phyloP scores from a whole-genome alignment of 78 protist genomes.

The Tieghemostelium lacteum region DNA sequence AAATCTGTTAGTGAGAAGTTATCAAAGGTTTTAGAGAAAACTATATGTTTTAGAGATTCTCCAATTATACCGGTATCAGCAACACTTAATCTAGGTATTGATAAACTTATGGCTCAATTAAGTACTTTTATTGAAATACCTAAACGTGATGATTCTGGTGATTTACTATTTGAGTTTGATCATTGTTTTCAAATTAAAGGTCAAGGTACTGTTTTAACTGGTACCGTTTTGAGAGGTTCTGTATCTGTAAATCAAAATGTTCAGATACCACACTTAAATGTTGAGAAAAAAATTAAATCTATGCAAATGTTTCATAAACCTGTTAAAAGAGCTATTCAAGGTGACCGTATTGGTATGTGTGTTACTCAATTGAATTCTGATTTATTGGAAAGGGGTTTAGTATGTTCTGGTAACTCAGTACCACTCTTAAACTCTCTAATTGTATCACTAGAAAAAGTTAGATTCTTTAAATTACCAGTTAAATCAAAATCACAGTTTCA shows the following conservation, averaged over 20 bases:
- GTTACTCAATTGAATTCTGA: constrained; percentile 92
- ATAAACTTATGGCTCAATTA: constrained; percentile 10
- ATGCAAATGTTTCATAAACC: constrained; percentile 96
- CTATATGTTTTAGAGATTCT: constrained; percentile 42
- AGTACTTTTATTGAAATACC: constrained; percentile 3
- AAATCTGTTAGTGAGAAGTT: constrained; percentile 27
- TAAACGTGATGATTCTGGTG: constrained; percentile 20
- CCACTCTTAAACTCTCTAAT: constrained; percentile 27
- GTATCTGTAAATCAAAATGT: constrained; percentile 79
- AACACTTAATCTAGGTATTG: constrained; percentile 30
- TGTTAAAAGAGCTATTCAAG: constrained; percentile 79
- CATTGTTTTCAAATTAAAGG: constrained; percentile 98
- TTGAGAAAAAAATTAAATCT: constrained; percentile 90
- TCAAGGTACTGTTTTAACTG: constrained; percentile 97
- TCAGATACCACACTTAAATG: constrained; percentile 80
- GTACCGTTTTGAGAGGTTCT: constrained; percentile 92
- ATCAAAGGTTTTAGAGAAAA: constrained; percentile 56
- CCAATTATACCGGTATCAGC: constrained; percentile 35
- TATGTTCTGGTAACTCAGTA: constrained; percentile 67
- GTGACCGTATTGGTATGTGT: constrained; percentile 94
- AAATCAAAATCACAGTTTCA: constrained; percentile 87
- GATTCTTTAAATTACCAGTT: constrained; percentile 77
- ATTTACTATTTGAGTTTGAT: constrained; percentile 94
- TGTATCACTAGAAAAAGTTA: constrained; percentile 70
- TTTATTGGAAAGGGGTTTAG: constrained; percentile 91